Percentiles rank a stretch among this genome's conserved stretches.
These are phyloP conservation scores for Pisolithus orientalis DNA, from an alignment of 768 basidiomycete genomes.

Conservation along the genomic window DNA sequence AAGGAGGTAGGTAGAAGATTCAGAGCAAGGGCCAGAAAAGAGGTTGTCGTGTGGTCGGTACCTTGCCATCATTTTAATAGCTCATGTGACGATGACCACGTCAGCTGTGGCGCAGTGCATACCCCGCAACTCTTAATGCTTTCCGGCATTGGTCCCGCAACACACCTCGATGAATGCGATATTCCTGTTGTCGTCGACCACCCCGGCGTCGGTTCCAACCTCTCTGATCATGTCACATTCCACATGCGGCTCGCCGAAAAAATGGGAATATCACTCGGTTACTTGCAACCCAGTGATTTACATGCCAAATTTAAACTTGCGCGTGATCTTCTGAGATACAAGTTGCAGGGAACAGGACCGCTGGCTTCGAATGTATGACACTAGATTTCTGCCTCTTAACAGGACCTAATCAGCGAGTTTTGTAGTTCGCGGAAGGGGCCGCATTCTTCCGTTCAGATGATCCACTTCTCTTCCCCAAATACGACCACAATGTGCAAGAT, in stretches of 20 bases:
- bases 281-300: constrained; percentile 24
- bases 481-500: constrained; percentile 21
- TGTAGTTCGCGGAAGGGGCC: constrained; percentile 23
- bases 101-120: constrained; percentile 57
- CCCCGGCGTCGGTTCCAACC: constrained; percentile 68
- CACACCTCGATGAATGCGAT: constrained; percentile 42
- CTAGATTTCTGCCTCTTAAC: neutral
- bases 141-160: constrained; percentile 69
- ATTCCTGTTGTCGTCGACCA: constrained; percentile 58
- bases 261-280: constrained; percentile 36
- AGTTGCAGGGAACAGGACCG: constrained; percentile 40
- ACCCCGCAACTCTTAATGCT: constrained; percentile 65
- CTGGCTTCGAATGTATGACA: constrained; percentile 47
- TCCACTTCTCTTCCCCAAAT: constrained; percentile 26
- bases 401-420: neutral
- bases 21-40: constrained; percentile 44
- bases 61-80: neutral
- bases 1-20: constrained; percentile 31
- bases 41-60: constrained; percentile 57
- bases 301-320: constrained; percentile 21
- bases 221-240: constrained; percentile 63
- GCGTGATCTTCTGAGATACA: constrained; percentile 35
- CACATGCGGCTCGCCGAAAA: constrained; percentile 49
- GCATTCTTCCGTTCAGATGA: constrained; percentile 30
- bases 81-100: neutral